Conservation (phyloP, 169 alveolate species). For the Plasmodium cynomolgi region DNA sequence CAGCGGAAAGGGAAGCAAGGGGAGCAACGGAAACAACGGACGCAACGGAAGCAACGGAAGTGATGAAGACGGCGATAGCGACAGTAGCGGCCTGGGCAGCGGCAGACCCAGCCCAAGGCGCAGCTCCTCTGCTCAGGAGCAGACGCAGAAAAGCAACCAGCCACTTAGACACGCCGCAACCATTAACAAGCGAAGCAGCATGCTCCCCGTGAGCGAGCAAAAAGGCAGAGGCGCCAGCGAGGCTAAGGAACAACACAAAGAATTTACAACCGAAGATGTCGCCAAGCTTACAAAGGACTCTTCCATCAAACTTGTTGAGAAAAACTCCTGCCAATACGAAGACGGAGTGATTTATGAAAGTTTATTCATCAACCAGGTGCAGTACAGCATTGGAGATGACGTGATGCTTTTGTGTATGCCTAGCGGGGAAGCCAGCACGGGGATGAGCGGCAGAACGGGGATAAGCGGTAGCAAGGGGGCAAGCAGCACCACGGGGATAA, state of each 20-base stretch:
- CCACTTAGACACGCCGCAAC: not conserved
- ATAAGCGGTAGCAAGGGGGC: too few species aligned
- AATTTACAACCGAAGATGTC: constrained; percentile 2
- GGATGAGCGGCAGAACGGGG: not conserved
- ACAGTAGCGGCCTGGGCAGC: not conserved
- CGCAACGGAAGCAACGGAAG: not conserved
- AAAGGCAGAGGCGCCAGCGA: not conserved
- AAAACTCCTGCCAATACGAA: constrained; percentile 39
- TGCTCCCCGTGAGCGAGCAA: not conserved
- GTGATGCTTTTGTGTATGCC: constrained; percentile 9
- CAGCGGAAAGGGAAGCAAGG: not conserved
- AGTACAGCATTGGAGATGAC: constrained; percentile 31
- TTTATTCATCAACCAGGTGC: not conserved
- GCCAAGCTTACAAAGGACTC: not conserved
- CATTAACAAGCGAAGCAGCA: not conserved
- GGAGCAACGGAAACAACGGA: not conserved
- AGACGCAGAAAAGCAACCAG: not conserved
- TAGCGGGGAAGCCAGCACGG: not conserved
- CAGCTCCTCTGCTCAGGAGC: not conserved
- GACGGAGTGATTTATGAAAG: constrained; percentile 60
- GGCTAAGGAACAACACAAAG: not conserved
- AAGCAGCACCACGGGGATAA: not conserved
- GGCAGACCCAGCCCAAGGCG: not conserved
- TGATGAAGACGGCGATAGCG: not conserved
- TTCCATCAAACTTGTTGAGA: not conserved